Evolutionary conservation across 2,329 filamentous ascomycete species (phyloP).

Genomic region (Xylaria sp.): DNA sequence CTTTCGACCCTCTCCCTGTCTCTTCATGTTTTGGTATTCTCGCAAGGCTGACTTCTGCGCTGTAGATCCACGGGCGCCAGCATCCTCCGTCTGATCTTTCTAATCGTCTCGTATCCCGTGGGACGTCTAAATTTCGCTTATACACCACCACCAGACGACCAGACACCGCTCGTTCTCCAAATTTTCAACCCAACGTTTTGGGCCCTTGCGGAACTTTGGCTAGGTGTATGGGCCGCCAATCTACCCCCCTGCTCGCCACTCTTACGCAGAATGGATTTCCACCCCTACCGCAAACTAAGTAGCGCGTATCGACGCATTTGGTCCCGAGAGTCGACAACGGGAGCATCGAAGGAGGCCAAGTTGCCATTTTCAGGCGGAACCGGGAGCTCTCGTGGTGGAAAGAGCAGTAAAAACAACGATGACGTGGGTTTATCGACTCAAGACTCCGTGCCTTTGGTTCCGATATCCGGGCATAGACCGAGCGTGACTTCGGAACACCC

Average conservation of each 20-base stretch:
- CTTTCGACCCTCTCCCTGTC: neutral
- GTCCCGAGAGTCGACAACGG: slow-evolving; percentile 24
- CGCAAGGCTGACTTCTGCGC: neutral
- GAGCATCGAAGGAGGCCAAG: slow-evolving; percentile 5
- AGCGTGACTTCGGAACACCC: slow-evolving; percentile 15
- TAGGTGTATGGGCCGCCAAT: slow-evolving; percentile 36
- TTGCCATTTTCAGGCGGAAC: neutral
- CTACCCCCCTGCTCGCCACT: slow-evolving; percentile 35
- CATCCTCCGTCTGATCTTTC: slow-evolving; percentile 36
- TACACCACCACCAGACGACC: slow-evolving; percentile 31
- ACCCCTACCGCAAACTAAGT: slow-evolving; percentile 28
- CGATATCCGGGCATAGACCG: neutral
- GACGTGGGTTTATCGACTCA: neutral
- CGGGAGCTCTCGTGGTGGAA: neutral
- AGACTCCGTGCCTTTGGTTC: slow-evolving; percentile 13
- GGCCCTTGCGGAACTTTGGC: slow-evolving; percentile 34
- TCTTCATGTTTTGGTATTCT: neutral
- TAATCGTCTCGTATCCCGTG: slow-evolving; percentile 37
- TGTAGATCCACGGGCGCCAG: slow-evolving; percentile 36
- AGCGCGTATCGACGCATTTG: slow-evolving; percentile 26
- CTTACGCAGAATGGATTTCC: slow-evolving; percentile 25
- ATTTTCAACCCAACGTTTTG: slow-evolving; percentile 39
- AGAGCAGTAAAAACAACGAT: neutral
- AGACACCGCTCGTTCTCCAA: slow-evolving; percentile 37
- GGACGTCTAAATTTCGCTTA: slow-evolving; percentile 38